phyloP scores from a whole-genome alignment of 495 filamentous ascomycete genomes.

The Venustampulla echinocandica region DNA sequence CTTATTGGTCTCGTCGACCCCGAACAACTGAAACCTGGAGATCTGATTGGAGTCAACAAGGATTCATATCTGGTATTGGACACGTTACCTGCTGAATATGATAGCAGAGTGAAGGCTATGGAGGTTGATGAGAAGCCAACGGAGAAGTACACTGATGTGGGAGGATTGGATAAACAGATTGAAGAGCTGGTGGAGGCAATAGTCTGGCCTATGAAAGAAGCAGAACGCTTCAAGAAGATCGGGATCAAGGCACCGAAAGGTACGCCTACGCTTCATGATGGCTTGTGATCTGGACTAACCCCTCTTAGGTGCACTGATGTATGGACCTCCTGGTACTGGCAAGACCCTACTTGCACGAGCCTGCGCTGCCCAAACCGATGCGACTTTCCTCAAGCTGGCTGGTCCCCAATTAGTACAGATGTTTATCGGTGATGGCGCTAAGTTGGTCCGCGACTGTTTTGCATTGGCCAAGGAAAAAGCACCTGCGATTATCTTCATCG shows the following conservation, averaged over 20 bases:
- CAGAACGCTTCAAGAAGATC: conserved; percentile 97
- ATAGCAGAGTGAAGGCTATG: conserved; percentile 99
- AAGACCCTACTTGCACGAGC: conserved; percentile 94
- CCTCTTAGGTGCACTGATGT: conserved; percentile 85
- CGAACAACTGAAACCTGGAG: conserved; percentile 82
- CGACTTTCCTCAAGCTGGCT: conserved; percentile 97
- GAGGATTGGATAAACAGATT: conserved; percentile 97
- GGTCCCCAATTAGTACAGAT: conserved; percentile 99
- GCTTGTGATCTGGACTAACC: neutral
- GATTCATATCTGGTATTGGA: conserved; percentile 98
- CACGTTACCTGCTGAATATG: conserved; percentile 97
- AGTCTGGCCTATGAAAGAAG: conserved; percentile 99
- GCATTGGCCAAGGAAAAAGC: conserved; percentile 97
- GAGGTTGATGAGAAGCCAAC: conserved; percentile 99
- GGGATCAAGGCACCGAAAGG: conserved; percentile 99
- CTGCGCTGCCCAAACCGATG: conserved; percentile 95
- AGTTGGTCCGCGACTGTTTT: conserved; percentile 95
- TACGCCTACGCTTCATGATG: too few species aligned
- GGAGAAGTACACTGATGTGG: conserved; percentile 98
- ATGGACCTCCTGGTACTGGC: conserved; percentile 89
- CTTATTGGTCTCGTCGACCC: conserved; percentile 97
- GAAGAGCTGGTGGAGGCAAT: conserved; percentile 99
- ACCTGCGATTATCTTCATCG: conserved; percentile 98
- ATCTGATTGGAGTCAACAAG: conserved; percentile 98
- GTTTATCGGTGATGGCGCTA: conserved; percentile 99